A percentile compares a stretch with the other conserved stretches of the same genome.
Conservation (phyloP, 75 land plant genomes). For the Ceratopteris richardii region DNA sequence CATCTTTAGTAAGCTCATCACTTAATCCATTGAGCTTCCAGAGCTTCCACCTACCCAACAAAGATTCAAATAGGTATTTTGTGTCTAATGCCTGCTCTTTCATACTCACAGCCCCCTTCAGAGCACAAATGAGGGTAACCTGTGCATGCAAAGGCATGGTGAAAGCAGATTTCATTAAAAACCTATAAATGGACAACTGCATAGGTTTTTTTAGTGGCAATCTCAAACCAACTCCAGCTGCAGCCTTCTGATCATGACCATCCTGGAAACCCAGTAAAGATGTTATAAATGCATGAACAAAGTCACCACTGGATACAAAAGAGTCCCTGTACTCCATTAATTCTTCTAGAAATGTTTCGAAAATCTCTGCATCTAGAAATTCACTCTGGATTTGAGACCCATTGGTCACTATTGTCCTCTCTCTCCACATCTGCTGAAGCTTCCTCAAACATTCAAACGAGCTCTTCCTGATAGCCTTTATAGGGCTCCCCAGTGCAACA, state of each 20-base stretch:
- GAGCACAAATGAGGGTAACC: slow-evolving; percentile 34
- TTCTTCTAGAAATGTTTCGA: slow-evolving; percentile 26
- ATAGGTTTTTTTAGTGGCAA: no score
- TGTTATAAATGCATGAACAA: slow-evolving; percentile 33
- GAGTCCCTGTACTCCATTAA: slow-evolving; percentile 32
- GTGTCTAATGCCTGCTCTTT: slow-evolving; percentile 23
- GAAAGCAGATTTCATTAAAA: slow-evolving; percentile 13
- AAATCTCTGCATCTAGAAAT: no score
- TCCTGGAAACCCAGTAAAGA: slow-evolving; percentile 30
- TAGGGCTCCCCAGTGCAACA: slow-evolving; percentile 43
- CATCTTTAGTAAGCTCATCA: slow-evolving; percentile 23
- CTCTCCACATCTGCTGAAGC: slow-evolving; percentile 8
- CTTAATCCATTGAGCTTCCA: slow-evolving; percentile 9
- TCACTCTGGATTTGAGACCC: no score
- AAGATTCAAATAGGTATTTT: slow-evolving; percentile 21
- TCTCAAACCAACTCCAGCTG: no score
- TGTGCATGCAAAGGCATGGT: slow-evolving; percentile 14
- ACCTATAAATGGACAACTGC: slow-evolving; percentile 5
- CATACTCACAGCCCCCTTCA: slow-evolving; percentile 32
- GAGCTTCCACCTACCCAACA: slow-evolving; percentile 33
- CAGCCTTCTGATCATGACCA: no score
- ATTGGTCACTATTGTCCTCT: slow-evolving; percentile 15
- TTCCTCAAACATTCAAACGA: slow-evolving; percentile 44
- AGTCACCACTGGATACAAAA: slow-evolving; percentile 38
- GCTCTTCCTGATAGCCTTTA: slow-evolving; percentile 47